Conservation (phyloP, 2,329 filamentous ascomycete genomes). For the Emmonsia crescens region DNA sequence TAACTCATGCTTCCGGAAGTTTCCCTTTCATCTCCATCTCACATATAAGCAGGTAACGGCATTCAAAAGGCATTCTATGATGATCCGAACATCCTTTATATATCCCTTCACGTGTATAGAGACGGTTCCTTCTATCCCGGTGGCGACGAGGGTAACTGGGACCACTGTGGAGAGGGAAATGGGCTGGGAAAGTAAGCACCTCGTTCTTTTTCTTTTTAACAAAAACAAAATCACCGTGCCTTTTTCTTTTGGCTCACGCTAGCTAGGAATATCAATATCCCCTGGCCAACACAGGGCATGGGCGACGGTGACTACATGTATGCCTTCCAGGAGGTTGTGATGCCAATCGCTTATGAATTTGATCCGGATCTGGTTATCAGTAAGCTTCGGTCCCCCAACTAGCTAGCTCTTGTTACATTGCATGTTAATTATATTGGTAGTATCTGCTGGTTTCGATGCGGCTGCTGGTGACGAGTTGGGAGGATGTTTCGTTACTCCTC, state of each 20-base stretch:
- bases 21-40: neutral
- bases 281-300: slow-evolving; percentile 64
- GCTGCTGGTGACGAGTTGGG: slow-evolving; percentile 88
- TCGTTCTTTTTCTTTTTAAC: neutral
- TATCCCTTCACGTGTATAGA: slow-evolving; percentile 83
- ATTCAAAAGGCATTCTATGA: slow-evolving; percentile 94
- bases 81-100: slow-evolving; percentile 89
- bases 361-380: slow-evolving; percentile 81
- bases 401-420: slow-evolving; percentile 5
- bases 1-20: neutral
- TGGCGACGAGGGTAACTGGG: slow-evolving; percentile 46
- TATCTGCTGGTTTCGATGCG: slow-evolving; percentile 92
- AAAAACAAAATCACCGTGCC: neutral
- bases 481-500: slow-evolving; percentile 80
- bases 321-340: slow-evolving; percentile 89
- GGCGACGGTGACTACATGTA: slow-evolving; percentile 95
- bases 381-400: slow-evolving; percentile 20
- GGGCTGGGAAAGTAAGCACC: slow-evolving; percentile 44
- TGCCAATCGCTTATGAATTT: slow-evolving; percentile 92
- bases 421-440: slow-evolving; percentile 25
- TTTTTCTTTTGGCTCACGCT: slow-evolving; percentile 9
- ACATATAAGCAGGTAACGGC: slow-evolving; percentile 58
- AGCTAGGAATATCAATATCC: slow-evolving; percentile 54
- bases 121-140: slow-evolving; percentile 77
- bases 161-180: slow-evolving; percentile 47